Conservation (phyloP, 352 stramenopile species). For the Globisporangium uncinulatum region DNA sequence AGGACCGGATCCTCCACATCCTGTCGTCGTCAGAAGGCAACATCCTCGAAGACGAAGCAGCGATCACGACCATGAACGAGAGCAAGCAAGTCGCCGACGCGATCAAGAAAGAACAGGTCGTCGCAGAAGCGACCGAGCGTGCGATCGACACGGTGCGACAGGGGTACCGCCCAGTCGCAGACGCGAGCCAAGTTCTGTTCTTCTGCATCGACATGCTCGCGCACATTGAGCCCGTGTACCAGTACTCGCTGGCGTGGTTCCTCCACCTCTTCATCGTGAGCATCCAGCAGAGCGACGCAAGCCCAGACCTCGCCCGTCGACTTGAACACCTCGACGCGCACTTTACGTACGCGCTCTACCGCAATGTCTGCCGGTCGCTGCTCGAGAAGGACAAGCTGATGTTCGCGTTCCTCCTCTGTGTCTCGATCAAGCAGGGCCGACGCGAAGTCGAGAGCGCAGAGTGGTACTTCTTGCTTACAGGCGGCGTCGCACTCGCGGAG, state of each 20-base stretch:
- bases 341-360: slow-evolving; percentile 91
- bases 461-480: slow-evolving; percentile 94
- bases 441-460: slow-evolving; percentile 76
- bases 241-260: slow-evolving; percentile 92
- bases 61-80: slow-evolving; percentile 92
- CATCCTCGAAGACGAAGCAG: slow-evolving; percentile 91
- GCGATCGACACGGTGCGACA: slow-evolving; percentile 88
- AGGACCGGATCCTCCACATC: slow-evolving; percentile 93
- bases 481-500: slow-evolving; percentile 85
- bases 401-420: slow-evolving; percentile 89
- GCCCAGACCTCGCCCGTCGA: slow-evolving; percentile 61
- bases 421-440: slow-evolving; percentile 82
- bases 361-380: slow-evolving; percentile 90
- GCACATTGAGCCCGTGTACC: slow-evolving; percentile 93
- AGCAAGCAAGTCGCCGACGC: slow-evolving; percentile 88
- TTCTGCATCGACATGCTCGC: slow-evolving; percentile 93
- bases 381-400: slow-evolving; percentile 94
- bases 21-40: slow-evolving; percentile 89
- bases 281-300: slow-evolving; percentile 82
- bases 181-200: slow-evolving; percentile 91
- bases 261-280: slow-evolving; percentile 89
- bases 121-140: slow-evolving; percentile 87
- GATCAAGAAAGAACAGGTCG: slow-evolving; percentile 90
- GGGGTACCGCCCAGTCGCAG: slow-evolving; percentile 86
- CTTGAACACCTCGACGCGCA: slow-evolving; percentile 82